Evolutionary conservation across 2,329 filamentous ascomycete genomes (phyloP), one percentile per base, ranked within the genome.

Genomic region (Scytalidium lignicola): DNA sequence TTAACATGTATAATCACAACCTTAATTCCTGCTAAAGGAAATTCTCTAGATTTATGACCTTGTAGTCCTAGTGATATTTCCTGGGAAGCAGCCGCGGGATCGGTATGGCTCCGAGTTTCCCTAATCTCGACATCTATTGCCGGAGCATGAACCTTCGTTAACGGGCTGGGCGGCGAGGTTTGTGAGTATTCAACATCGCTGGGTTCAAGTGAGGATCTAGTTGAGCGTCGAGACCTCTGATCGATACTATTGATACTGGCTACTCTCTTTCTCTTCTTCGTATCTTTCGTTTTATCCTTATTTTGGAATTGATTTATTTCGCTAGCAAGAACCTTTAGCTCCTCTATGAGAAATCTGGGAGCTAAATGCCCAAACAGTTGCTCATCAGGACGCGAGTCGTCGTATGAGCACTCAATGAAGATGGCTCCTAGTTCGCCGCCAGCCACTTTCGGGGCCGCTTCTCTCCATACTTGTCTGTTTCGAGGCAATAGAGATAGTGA

Each of bases 341-440:
- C 93, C 42, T 86, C 80, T 20, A 92, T 81, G 12, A 99, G 70
- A 64, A 90, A 93, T 1, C 83, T 76, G 0, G 93, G 93, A 32
- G 89, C 88, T 13, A 99, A 73, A 60, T 99, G 93, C 0, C 93
- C 93, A 56, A 90, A 99, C 0, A 99, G 75, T 0, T 84, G 80
- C 44, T 86, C 83, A 52, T 93, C 84, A 19, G 81, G 76, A 60
- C 90, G 86, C 7, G 80, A 80, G 65, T 96, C 86, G 53, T 90
- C 87, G 66, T 92, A 99, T 53, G 89, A 95, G 67, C 92, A 97
- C 72, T 99, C 93, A 58, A 99, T 95, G 63, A 97, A 92, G 12
- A 99, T 86, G 10, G 86, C 92, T 0, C 76, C 79, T 0, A 99
- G 75, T 3, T 78, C 74, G 1, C 89, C 88, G 0, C 75, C 70